Evolutionary conservation across 2,329 filamentous ascomycete species (phyloP).

Genomic region (Aspergillus phoenicis): DNA sequence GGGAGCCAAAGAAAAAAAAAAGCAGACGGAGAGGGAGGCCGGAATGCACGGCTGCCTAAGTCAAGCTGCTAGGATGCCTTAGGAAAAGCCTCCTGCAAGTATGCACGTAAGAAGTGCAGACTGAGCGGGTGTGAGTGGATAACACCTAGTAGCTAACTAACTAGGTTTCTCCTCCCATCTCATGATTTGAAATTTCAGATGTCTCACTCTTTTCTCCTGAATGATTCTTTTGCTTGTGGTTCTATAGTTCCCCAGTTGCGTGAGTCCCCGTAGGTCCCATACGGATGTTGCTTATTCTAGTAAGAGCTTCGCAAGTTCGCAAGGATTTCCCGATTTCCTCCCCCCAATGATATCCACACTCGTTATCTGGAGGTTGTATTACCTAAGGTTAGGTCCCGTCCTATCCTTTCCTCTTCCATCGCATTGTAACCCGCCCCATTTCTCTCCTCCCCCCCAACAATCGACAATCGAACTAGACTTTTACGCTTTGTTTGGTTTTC

Average conservation of each 20-base stretch:
- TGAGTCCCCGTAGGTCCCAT: too few relatives aligned
- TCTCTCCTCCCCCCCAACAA: background rate
- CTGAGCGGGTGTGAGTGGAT: background rate
- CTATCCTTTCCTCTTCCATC: background rate
- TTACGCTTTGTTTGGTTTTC: background rate
- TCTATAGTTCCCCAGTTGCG: too few relatives aligned
- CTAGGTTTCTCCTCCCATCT: background rate
- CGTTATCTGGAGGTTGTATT: too few relatives aligned
- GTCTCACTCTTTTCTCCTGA: background rate
- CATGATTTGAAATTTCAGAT: background rate
- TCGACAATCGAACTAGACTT: background rate
- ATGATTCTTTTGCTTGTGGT: background rate
- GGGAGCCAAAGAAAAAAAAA: background rate
- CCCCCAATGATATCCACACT: too few relatives aligned
- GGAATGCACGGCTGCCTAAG: constrained; percentile 10
- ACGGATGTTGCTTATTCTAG: background rate
- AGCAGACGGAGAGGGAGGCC: background rate
- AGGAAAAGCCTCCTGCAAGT: background rate
- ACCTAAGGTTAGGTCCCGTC: background rate
- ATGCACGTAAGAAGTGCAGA: constrained; percentile 5
- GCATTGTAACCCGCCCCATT: background rate
- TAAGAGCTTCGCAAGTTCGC: too few relatives aligned
- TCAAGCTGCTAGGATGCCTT: background rate
- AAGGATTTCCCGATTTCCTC: too few relatives aligned
- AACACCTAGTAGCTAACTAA: too few relatives aligned